Conservation (phyloP, 257 asterid genomes). For the Solanum chmielewskii region DNA sequence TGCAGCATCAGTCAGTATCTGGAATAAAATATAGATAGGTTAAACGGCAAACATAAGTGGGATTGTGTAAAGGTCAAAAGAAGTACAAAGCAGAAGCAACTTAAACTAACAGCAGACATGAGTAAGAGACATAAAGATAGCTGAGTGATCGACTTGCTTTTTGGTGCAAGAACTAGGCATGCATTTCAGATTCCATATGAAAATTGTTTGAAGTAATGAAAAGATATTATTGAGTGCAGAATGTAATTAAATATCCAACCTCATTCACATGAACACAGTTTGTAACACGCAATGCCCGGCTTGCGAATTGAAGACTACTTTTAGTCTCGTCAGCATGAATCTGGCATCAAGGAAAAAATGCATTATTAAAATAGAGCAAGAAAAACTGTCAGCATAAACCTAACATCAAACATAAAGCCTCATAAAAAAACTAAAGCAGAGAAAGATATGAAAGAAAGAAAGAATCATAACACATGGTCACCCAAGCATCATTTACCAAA, state of each 20-base stretch:
- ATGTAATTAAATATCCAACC: conserved; percentile 31
- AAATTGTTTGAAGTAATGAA: not conserved
- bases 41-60: not conserved
- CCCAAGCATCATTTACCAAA: not conserved
- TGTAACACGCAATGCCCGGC: conserved; percentile 94
- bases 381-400: not conserved
- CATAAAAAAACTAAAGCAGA: not conserved
- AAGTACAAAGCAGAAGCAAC: not conserved
- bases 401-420: not conserved
- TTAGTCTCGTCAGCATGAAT: conserved; percentile 98
- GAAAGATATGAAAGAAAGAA: not conserved
- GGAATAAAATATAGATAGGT: conserved; percentile 8
- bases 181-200: not conserved
- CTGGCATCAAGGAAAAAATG: conserved; percentile 26
- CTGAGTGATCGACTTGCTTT: not conserved
- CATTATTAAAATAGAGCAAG: not conserved
- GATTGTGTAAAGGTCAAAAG: not conserved
- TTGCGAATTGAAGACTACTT: conserved; percentile 97
- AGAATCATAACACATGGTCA: not conserved
- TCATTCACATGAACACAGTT: conserved; percentile 95
- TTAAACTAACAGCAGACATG: not conserved
- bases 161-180: not conserved
- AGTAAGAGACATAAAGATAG: not conserved
- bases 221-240: conserved; percentile 6
- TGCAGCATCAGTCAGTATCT: conserved; percentile 97